A percentile compares a stretch with the other conserved stretches of the same genome.
Evolutionary conservation across 2,329 filamentous ascomycete genomes (phyloP).

Genomic region (Talaromyces marneffei): DNA sequence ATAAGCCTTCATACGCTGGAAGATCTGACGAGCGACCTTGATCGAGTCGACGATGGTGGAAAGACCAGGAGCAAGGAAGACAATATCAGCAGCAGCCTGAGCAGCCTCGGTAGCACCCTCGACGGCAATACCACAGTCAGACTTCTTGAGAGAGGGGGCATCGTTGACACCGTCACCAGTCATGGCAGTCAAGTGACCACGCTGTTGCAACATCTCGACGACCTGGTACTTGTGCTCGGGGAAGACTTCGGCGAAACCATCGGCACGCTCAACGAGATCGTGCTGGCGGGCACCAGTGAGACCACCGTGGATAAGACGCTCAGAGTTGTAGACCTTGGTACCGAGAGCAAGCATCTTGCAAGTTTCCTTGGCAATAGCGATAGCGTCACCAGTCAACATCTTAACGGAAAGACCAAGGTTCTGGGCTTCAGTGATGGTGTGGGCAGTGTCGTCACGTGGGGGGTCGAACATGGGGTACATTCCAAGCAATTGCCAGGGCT

Average conservation of each 20-base stretch:
- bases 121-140: conserved; percentile 63
- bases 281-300: conserved; percentile 63
- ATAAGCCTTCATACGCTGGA: conserved; percentile 68
- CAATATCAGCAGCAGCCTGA: conserved; percentile 63
- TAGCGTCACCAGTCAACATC: conserved; percentile 71
- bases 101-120: conserved; percentile 63
- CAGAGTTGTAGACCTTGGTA: conserved; percentile 70
- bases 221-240: conserved; percentile 67
- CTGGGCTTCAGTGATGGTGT: conserved; percentile 66
- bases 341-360: conserved; percentile 70
- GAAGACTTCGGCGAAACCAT: conserved; percentile 65
- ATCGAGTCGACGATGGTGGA: conserved; percentile 63
- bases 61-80: conserved; percentile 64
- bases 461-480: conserved; percentile 72
- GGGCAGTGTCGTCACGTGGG: conserved; percentile 66
- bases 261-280: conserved; percentile 64
- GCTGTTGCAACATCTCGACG: conserved; percentile 64
- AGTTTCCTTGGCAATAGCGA: conserved; percentile 69
- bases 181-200: conserved; percentile 63
- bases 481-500: conserved; percentile 62
- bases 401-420: conserved; percentile 67
- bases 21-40: conserved; percentile 64
- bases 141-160: conserved; percentile 63
- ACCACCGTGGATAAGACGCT: conserved; percentile 65
- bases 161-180: conserved; percentile 67